Base-by-base conservation (phyloP, 306 rosid genomes). In the Cercis canadensis region DNA sequence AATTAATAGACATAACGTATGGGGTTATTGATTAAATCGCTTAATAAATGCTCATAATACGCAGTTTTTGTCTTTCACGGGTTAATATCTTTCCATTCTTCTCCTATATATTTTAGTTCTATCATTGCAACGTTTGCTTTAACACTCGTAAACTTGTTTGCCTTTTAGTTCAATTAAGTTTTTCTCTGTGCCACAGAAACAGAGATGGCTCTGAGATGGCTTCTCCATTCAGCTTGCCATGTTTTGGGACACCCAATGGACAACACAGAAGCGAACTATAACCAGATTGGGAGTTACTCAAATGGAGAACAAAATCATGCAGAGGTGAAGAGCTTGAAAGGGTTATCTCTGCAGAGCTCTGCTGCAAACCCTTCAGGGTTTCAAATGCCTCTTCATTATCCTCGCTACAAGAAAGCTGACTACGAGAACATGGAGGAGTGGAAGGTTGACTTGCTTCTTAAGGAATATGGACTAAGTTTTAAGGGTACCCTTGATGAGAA, bases 351-450 rank as follows among this genome's bases (percentile, higher is more conserved):
- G 16, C 11, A 8, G 36, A 57, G 15, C 32, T n/a, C 55, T 50
- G 54, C 1, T 10, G 5, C 1, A 0, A 31, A 60, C 13, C 15
- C 43, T 70, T 70, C 83, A 16, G 84, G 75, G 37, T 88, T 91
- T 68, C 85, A 87, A 77, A 88, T 91, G 88, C 92, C 97, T 71
- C 88, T 91, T 71, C 92, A 88, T 65, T 88, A 88, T 75, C 97
- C 97, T 70, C 87, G 86, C 14, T 86, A 80, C 77, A 81, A 65
- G 14, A 91, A 80, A 79, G 55, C 61, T 0, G 96, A 91, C 5
- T 88, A 88, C n/a, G 83, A 87, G 75, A 87, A 40, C 24, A 91
- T 88, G 96, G 97, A 91, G 64, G 97, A 87, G 46, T 88, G 89
- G 97, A 85, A 58, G 72, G 36, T 91, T 74, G 89, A 88, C 54